Percentiles rank a stretch among this genome's conserved stretches.
phyloP scores from a whole-genome alignment of 2,329 filamentous ascomycete genomes.

The Botryotinia narcissicola region DNA sequence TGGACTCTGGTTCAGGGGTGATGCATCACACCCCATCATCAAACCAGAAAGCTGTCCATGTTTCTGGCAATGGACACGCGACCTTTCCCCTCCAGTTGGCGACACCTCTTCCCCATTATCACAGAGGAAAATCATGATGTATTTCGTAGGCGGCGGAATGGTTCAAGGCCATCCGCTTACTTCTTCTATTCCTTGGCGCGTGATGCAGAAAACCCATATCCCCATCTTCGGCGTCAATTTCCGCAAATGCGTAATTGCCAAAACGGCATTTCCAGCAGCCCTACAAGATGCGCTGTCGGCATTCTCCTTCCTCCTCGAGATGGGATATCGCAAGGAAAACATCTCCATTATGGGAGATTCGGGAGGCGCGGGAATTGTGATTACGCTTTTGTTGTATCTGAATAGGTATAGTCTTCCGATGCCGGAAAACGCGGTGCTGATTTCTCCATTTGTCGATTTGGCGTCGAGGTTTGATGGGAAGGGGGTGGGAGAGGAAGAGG shows the following conservation, averaged over 20 bases:
- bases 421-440: background rate
- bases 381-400: background rate
- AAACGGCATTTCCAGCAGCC: background rate
- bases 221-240: background rate
- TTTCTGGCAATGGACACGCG: background rate
- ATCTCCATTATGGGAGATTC: background rate
- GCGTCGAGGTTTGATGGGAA: background rate
- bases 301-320: background rate
- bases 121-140: background rate
- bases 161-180: background rate
- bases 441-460: slow-evolving; percentile 6
- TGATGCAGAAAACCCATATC: background rate
- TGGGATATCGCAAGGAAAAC: background rate
- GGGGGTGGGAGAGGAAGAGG: background rate
- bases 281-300: background rate
- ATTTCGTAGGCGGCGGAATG: background rate
- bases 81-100: background rate
- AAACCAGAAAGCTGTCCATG: background rate
- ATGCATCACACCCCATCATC: background rate
- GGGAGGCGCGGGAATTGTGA: background rate
- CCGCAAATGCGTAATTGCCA: background rate
- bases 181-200: background rate
- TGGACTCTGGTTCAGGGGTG: background rate
- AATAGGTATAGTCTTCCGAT: background rate
- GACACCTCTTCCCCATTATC: background rate